A percentile compares a stretch with the other conserved stretches of the same genome.
Conservation (phyloP, 352 stramenopile species). For the Phytophthora podocarpi region DNA sequence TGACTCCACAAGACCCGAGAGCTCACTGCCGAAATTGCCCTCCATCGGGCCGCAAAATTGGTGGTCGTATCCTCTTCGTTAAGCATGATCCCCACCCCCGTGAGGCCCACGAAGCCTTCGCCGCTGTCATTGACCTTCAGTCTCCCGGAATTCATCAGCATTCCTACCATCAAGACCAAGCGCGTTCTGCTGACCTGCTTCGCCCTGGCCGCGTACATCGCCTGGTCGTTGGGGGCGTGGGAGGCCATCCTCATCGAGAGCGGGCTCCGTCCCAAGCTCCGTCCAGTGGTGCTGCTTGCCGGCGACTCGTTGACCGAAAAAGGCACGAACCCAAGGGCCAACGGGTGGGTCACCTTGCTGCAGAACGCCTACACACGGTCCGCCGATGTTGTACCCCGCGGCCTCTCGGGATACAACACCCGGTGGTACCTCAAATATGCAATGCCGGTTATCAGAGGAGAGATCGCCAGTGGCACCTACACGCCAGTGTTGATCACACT, state of each 20-base stretch:
- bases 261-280: constrained; percentile 24
- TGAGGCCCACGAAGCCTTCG: constrained; percentile 12
- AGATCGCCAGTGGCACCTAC: constrained; percentile 37
- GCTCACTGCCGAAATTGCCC: constrained; percentile 10
- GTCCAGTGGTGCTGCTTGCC: constrained; percentile 21
- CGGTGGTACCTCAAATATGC: constrained; percentile 47
- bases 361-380: constrained; percentile 45
- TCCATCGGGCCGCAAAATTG: constrained; percentile 1
- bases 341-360: constrained; percentile 46
- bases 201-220: constrained; percentile 23
- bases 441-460: constrained; percentile 44
- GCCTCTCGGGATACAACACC: constrained; percentile 48
- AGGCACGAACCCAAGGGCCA: constrained; percentile 29
- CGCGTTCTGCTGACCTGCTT: constrained; percentile 11
- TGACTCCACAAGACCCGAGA: too few relatives aligned
- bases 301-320: constrained; percentile 58
- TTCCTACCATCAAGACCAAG: constrained; percentile 10
- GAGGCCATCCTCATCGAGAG: constrained; percentile 21
- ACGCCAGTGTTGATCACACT: constrained; percentile 49
- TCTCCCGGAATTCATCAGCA: neutral
- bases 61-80: neutral
- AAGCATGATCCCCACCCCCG: constrained; percentile 11
- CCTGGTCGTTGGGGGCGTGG: constrained; percentile 28
- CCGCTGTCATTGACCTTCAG: neutral
- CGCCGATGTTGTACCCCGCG: constrained; percentile 46